Evolutionary conservation across 768 basidiomycete species (phyloP).

Genomic region (Suillus americanus): DNA sequence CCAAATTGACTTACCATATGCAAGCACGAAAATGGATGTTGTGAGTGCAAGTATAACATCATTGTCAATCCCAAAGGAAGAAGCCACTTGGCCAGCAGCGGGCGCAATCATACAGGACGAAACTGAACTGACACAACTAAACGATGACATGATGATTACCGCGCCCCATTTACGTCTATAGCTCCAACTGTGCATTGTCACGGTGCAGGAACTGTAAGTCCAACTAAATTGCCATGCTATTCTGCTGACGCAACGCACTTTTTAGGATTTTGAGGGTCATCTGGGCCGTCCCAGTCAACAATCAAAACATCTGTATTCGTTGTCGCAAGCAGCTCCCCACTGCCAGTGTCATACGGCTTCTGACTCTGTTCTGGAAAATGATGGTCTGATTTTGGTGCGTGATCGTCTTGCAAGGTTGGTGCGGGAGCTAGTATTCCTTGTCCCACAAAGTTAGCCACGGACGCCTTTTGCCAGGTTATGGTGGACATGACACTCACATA

Average conservation of each 20-base stretch:
- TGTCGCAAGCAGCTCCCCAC: background rate
- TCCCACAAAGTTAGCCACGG: background rate
- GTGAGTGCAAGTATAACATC: conserved; percentile 51
- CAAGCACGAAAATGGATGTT: conserved; percentile 59
- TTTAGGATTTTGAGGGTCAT: background rate
- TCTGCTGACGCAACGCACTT: background rate
- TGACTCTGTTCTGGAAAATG: background rate
- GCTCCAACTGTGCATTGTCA: conserved; percentile 46
- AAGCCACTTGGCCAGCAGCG: conserved; percentile 49
- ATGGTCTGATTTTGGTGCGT: background rate
- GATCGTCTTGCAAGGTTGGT: background rate
- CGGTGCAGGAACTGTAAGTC: background rate
- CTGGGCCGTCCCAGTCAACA: background rate
- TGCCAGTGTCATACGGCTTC: background rate
- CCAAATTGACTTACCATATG: conserved; percentile 45
- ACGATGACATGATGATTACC: conserved; percentile 61
- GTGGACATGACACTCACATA: background rate
- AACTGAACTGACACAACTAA: conserved; percentile 67
- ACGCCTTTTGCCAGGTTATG: background rate
- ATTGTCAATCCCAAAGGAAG: conserved; percentile 55
- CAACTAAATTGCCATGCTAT: background rate
- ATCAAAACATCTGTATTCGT: background rate
- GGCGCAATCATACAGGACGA: conserved; percentile 79
- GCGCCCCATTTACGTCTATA: conserved; percentile 62
- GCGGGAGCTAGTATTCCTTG: background rate